These are phyloP conservation scores for Botrytis hyacinthi DNA, from an alignment of 2,329 filamentous ascomycete genomes.

Conservation along the genomic window DNA sequence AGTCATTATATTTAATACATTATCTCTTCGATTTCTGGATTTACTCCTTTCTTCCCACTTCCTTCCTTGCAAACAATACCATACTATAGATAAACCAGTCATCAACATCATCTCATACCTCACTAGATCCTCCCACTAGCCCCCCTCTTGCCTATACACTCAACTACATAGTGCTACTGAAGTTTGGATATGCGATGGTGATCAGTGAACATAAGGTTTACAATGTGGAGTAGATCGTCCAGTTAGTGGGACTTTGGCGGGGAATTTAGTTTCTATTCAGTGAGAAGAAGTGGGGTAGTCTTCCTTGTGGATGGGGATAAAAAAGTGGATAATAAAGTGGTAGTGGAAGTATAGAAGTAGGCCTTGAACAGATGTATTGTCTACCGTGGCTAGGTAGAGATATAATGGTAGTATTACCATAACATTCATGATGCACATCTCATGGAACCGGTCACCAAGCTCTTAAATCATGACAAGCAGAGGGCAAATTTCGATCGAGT, in stretches of 20 bases:
- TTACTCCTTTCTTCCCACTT: fast-evolving
- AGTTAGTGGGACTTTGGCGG: not conserved
- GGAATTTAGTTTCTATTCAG: not conserved
- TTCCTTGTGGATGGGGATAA: not conserved
- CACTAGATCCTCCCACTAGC: not conserved
- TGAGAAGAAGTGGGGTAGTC: not conserved
- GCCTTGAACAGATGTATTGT: no score
- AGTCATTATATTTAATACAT: not conserved
- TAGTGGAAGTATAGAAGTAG: not conserved
- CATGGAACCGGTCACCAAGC: not conserved
- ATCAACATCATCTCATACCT: not conserved
- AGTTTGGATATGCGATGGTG: not conserved
- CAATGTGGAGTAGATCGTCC: not conserved
- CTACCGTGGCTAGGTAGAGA: not conserved
- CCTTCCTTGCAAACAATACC: not conserved
- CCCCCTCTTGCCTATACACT: not conserved
- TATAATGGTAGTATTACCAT: not conserved
- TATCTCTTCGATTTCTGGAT: no score
- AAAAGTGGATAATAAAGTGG: not conserved
- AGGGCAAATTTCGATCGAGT: not conserved
- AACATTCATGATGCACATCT: not conserved
- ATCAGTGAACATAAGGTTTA: not conserved
- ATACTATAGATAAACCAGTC: not conserved
- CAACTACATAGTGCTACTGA: not conserved
- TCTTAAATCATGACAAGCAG: not conserved